These are phyloP conservation scores for Tricholoma hemisulphureum DNA, from an alignment of 768 basidiomycete genomes.

Conservation along the genomic window DNA sequence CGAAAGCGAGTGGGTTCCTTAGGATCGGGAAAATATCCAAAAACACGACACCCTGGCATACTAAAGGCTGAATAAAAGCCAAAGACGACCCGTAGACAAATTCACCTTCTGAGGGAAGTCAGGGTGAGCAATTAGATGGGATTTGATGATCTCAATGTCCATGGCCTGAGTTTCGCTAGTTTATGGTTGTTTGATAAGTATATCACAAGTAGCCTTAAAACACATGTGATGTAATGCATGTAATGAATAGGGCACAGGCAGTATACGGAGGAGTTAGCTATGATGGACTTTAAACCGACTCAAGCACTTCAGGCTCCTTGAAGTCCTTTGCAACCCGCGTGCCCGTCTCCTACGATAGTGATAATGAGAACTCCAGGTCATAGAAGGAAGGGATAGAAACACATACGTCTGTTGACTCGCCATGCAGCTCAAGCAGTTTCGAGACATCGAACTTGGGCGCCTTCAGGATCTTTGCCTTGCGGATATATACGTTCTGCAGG, in stretches of 20 bases:
- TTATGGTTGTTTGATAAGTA: neutral
- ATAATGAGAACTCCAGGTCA: conserved; percentile 8
- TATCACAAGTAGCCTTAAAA: too few species aligned
- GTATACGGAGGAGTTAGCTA: neutral
- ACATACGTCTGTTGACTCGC: conserved; percentile 90
- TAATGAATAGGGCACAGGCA: neutral
- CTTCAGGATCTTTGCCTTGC: conserved; percentile 99
- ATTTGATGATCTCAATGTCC: conserved; percentile 71
- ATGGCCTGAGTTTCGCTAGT: conserved; percentile 61
- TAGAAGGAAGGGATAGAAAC: neutral
- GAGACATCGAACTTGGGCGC: conserved; percentile 94
- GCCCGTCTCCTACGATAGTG: conserved; percentile 75
- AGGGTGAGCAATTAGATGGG: conserved; percentile 55
- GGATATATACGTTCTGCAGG: conserved; percentile 97
- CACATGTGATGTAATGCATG: too few species aligned
- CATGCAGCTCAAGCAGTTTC: conserved; percentile 95
- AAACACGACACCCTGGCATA: conserved; percentile 73
- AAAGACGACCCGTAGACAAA: neutral
- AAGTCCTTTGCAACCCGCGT: conserved; percentile 93
- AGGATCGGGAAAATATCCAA: conserved; percentile 95
- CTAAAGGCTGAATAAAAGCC: conserved; percentile 25
- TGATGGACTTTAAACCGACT: conserved; percentile 69
- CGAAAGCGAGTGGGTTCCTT: conserved; percentile 80
- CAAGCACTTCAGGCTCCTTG: conserved; percentile 95
- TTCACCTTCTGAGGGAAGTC: conserved; percentile 90